Percentiles rank a stretch among this genome's conserved stretches.
Evolutionary conservation across 768 basidiomycete genomes (phyloP).

Genomic region (Collybia nuda): DNA sequence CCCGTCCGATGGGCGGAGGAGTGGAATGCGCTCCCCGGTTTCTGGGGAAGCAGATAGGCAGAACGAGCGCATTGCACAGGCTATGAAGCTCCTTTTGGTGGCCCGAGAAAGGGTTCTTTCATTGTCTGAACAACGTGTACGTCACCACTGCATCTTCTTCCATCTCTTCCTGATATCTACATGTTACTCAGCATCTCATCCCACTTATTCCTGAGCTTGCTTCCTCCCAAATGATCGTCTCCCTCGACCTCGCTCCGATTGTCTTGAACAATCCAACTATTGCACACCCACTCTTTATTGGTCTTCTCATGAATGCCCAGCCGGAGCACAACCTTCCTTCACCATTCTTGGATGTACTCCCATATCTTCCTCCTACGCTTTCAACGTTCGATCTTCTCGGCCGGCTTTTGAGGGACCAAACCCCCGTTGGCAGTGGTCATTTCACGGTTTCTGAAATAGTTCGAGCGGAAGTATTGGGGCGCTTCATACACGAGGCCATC

Average conservation of each 20-base stretch:
- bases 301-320: constrained; percentile 42
- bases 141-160: constrained; percentile 14
- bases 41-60: constrained; percentile 53
- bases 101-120: constrained; percentile 73
- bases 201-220: constrained; percentile 50
- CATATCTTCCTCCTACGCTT: constrained; percentile 67
- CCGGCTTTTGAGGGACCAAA: constrained; percentile 63
- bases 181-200: constrained; percentile 41
- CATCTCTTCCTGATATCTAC: background rate
- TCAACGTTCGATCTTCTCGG: constrained; percentile 75
- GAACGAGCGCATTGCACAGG: constrained; percentile 59
- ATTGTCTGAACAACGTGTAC: constrained; percentile 73
- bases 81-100: constrained; percentile 65
- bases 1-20: constrained; percentile 4
- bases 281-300: constrained; percentile 65
- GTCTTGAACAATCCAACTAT: constrained; percentile 68
- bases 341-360: constrained; percentile 63
- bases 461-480: constrained; percentile 62
- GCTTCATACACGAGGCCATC: constrained; percentile 70
- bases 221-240: constrained; percentile 54
- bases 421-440: constrained; percentile 38
- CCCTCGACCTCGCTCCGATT: constrained; percentile 65
- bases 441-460: constrained; percentile 68
- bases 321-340: constrained; percentile 37
- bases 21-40: constrained; percentile 22